Conservation (phyloP, 768 basidiomycete species). For the Xerocomus spinulosus region DNA sequence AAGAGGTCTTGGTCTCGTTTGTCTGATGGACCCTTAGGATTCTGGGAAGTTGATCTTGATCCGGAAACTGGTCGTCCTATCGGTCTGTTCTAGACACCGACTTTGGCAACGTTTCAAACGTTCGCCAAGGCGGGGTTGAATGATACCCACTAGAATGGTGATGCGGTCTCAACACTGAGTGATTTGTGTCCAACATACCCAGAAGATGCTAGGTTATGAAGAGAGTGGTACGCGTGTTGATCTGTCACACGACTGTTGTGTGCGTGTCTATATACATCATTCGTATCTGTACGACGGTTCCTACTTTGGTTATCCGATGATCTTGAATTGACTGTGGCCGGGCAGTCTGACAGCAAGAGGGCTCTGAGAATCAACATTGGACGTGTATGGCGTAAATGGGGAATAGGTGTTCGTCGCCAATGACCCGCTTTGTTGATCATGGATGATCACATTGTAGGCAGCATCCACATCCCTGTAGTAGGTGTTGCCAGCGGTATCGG, state of each 20-base stretch:
- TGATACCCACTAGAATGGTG: slow-evolving; percentile 11
- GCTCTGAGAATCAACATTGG: not conserved
- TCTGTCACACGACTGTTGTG: slow-evolving; percentile 1
- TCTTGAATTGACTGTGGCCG: slow-evolving; percentile 22
- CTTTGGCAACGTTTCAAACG: slow-evolving; percentile 16
- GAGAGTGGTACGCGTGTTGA: not conserved
- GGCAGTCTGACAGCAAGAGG: slow-evolving; percentile 33
- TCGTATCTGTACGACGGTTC: slow-evolving; percentile 5
- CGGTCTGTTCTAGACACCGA: slow-evolving; percentile 67
- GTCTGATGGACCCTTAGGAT: slow-evolving; percentile 44
- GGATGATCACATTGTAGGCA: slow-evolving; percentile 54
- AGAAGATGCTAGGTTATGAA: slow-evolving; percentile 2
- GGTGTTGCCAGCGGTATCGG: slow-evolving; percentile 56
- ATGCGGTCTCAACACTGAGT: slow-evolving; percentile 38
- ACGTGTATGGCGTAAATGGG: slow-evolving; percentile 3
- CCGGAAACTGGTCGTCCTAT: slow-evolving; percentile 75
- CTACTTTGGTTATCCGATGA: not conserved
- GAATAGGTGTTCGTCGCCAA: slow-evolving; percentile 27
- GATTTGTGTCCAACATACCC: slow-evolving; percentile 40
- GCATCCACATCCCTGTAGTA: slow-evolving; percentile 59
- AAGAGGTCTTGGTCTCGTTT: not conserved
- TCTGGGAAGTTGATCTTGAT: slow-evolving; percentile 88
- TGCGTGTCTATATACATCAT: slow-evolving; percentile 10
- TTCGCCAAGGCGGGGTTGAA: slow-evolving; percentile 12
- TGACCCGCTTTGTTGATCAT: slow-evolving; percentile 53